Evolutionary conservation across 441 rosid species (phyloP), one percentile per base, ranked within the genome.

Genomic region (Jatropha multifida): DNA sequence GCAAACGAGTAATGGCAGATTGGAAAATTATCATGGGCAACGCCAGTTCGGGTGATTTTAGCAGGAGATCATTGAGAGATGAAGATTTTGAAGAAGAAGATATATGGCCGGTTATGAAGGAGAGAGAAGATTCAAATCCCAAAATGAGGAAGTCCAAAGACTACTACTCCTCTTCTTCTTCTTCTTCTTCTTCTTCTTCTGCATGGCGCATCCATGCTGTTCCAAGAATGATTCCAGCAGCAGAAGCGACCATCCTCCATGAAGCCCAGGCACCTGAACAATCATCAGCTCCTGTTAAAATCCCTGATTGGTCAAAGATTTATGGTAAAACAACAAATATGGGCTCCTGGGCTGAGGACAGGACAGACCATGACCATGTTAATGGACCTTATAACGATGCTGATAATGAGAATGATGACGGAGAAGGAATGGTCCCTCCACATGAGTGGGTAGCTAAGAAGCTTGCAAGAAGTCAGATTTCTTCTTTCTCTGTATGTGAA

Each of bases 361-460:
- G 5, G n/a, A 70, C 62, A 54, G 73, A 56, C 46, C 65, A 38
- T 69, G 73, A 63, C 58, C 41, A 71, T 26, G 73, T 52, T 13
- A 52, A 48, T 32, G 32, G 32, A 32, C 32, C 32, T 32, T 32
- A 32, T 54, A 65, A 41, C 5, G 42, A 59, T 44, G 69, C 62
- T 44, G 72, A 54, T 18, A 63, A 63, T 15, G 78, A 65, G n/a
- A 80, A 72, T 3, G 86, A 78, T 11, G 87, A 78, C 54, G 89
- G 83, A 37, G 93, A 80, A 44, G 89, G 75, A n/a, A 83, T 85
- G 80, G 85, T 96, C 17, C 98, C 99, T 68, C 99, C 99, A 65
- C 99, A 96, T 79, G 99, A 94, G 83, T 96, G 94, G 97, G 78
- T 92, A 69, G 97, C 97, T 41, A 92, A 82, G 83, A 94, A 86